Conservation (phyloP, 345 rosid genomes). For the Eucalyptus decipiens region DNA sequence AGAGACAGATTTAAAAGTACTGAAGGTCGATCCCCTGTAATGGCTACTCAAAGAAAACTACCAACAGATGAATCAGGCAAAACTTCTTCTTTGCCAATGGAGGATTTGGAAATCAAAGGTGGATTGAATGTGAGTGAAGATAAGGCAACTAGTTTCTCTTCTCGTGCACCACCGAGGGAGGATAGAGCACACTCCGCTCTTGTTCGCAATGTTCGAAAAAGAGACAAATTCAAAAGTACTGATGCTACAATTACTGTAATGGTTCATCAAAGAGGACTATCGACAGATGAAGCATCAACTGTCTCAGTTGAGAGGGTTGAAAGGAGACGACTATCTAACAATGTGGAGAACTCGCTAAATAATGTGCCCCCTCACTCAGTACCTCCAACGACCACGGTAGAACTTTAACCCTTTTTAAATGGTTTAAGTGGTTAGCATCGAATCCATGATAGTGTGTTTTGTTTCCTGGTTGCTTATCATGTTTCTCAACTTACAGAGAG, state of each 20-base stretch:
- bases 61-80: not conserved
- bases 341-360: not conserved
- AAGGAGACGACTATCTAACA: not conserved
- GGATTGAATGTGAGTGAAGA: not conserved
- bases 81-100: not conserved
- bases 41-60: not conserved
- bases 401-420: not conserved
- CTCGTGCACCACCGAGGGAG: not conserved
- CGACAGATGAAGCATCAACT: not conserved
- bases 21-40: not conserved
- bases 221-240: not conserved
- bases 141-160: not conserved
- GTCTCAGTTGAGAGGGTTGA: constrained; percentile 63
- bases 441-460: not conserved
- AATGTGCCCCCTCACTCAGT: not conserved
- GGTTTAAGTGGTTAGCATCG: not conserved
- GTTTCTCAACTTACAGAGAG: not conserved
- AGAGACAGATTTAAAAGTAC: not conserved
- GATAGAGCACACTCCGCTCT: not conserved
- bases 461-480: not conserved
- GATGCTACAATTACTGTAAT: not conserved
- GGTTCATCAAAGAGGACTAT: not conserved
- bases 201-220: not conserved
- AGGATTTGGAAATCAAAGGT: not conserved
- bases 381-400: not conserved